Percentiles rank a stretch among this genome's conserved stretches.
Conservation (phyloP, 2,329 filamentous ascomycete genomes). For the Chrysosporium keratinophilum region DNA sequence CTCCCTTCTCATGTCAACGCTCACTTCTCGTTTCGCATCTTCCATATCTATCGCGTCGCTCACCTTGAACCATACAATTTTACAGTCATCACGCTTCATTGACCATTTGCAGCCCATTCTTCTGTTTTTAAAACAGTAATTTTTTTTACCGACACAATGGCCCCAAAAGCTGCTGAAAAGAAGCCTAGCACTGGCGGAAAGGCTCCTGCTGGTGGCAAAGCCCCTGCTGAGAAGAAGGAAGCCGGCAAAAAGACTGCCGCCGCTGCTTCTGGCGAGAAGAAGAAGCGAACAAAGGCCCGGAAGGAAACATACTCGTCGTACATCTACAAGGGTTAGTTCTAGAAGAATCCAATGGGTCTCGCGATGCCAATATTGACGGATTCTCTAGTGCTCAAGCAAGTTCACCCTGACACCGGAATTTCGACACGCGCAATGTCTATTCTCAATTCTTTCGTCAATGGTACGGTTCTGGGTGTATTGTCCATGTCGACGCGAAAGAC, state of each 20-base stretch:
- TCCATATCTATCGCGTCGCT: constrained; percentile 25
- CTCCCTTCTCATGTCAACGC: constrained; percentile 20
- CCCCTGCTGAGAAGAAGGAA: constrained; percentile 97
- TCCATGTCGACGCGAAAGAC: too few relatives aligned
- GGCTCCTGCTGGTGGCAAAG: constrained; percentile 64
- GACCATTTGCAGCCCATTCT: not conserved
- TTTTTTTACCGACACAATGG: constrained; percentile 49
- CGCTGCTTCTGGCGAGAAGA: constrained; percentile 87
- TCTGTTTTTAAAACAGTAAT: constrained; percentile 8
- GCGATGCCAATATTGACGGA: constrained; percentile 25
- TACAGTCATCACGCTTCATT: constrained; percentile 12
- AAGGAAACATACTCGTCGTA: constrained; percentile 99
- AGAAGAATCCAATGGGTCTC: not conserved
- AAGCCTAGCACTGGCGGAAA: constrained; percentile 90
- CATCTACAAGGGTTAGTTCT: constrained; percentile 92
- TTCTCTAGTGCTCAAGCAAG: constrained; percentile 87
- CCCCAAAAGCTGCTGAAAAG: constrained; percentile 97
- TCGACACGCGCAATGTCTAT: constrained; percentile 99
- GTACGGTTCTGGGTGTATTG: constrained; percentile 50
- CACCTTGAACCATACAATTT: constrained; percentile 19
- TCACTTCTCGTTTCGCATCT: constrained; percentile 20
- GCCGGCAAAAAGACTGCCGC: constrained; percentile 98
- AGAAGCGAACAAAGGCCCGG: constrained; percentile 99
- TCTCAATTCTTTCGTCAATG: constrained; percentile 99
- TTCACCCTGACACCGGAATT: constrained; percentile 99